phyloP scores from a whole-genome alignment of 495 filamentous ascomycete species.

The Aspergillus carlsbadensis region DNA sequence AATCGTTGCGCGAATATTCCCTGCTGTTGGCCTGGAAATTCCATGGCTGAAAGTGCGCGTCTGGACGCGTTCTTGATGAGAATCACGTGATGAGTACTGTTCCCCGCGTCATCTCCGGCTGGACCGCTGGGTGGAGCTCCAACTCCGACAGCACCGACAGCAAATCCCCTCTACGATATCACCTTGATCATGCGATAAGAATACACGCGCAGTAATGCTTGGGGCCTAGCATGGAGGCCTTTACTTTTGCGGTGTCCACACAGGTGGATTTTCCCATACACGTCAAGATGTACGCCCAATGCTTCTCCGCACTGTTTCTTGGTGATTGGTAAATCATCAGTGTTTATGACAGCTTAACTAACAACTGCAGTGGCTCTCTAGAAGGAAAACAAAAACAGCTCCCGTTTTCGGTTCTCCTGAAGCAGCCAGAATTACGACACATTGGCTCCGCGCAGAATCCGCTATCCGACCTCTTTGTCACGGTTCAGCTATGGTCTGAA shows the following conservation, averaged over 20 bases:
- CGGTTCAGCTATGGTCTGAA: slow-evolving; percentile 90
- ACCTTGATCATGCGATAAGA: slow-evolving; percentile 5
- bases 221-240: slow-evolving; percentile 71
- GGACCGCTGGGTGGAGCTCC: neutral
- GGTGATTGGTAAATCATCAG: neutral
- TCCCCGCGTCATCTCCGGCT: slow-evolving; percentile 7
- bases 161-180: neutral
- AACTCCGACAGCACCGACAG: neutral
- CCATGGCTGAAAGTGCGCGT: neutral
- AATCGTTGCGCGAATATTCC: neutral
- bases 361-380: slow-evolving; percentile 64
- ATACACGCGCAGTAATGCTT: slow-evolving; percentile 1
- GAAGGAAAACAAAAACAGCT: slow-evolving; percentile 83
- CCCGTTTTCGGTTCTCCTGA: slow-evolving; percentile 73
- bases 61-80: slow-evolving; percentile 1
- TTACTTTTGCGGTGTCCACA: slow-evolving; percentile 87
- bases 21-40: neutral
- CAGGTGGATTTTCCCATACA: slow-evolving; percentile 73
- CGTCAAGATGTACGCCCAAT: slow-evolving; percentile 73
- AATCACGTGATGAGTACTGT: slow-evolving; percentile 11
- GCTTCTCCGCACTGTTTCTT: neutral
- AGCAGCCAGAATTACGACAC: slow-evolving; percentile 76
- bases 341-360: neutral
- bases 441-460: slow-evolving; percentile 74
- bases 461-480: slow-evolving; percentile 87